Conservation (phyloP, 2,329 filamentous ascomycete genomes). For the Colletotrichum gloeosporioides region DNA sequence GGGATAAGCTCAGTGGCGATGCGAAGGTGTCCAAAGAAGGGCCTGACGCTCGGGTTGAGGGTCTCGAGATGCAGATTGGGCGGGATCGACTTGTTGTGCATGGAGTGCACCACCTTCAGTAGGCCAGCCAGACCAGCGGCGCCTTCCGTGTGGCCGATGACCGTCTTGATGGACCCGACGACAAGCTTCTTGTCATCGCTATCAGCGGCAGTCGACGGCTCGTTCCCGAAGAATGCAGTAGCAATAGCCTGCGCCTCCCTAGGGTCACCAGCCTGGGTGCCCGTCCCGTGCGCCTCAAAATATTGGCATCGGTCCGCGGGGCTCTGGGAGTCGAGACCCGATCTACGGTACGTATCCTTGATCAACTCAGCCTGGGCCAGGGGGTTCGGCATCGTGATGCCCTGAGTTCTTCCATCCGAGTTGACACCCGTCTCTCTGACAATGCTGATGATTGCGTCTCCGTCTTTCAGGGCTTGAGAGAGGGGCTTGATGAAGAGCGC, state of each 20-base stretch:
- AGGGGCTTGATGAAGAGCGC: constrained; percentile 47
- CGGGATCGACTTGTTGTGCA: constrained; percentile 23
- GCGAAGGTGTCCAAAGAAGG: constrained; percentile 25
- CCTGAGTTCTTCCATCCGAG: constrained; percentile 45
- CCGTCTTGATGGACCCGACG: constrained; percentile 30
- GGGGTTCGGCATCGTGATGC: constrained; percentile 41
- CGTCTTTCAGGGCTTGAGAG: constrained; percentile 46
- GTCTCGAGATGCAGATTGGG: constrained; percentile 23
- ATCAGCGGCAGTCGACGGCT: constrained; percentile 25
- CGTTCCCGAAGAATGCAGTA: constrained; percentile 32
- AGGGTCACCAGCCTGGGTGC: constrained; percentile 33
- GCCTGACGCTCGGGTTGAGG: constrained; percentile 24
- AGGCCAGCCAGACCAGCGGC: constrained; percentile 25
- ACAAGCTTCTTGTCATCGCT: constrained; percentile 23
- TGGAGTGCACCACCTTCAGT: constrained; percentile 21
- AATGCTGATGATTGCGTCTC: constrained; percentile 37
- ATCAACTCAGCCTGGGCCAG: constrained; percentile 45
- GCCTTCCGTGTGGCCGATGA: constrained; percentile 24
- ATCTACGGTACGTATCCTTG: constrained; percentile 37
- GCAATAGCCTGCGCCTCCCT: constrained; percentile 28
- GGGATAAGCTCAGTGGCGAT: constrained; percentile 29
- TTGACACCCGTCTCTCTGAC: constrained; percentile 43
- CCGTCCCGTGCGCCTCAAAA: constrained; percentile 52
- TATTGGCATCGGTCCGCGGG: constrained; percentile 40
- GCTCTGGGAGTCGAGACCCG: constrained; percentile 37